These are phyloP conservation scores for Alopecurus myosuroides DNA, from an alignment of 176 grass and related monocot genomes.

Conservation along the genomic window DNA sequence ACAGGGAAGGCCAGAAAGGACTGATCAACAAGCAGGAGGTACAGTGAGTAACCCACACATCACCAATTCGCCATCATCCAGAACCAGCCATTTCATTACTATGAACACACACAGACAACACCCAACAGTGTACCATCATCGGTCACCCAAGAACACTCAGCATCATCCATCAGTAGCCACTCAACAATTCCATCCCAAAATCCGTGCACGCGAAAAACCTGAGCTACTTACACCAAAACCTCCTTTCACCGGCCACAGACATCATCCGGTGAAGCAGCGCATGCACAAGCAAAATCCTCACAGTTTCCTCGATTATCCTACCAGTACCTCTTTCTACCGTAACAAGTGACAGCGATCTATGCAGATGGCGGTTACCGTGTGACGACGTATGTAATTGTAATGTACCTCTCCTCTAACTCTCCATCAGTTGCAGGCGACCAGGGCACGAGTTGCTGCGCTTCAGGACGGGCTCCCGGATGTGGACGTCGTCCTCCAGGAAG, in stretches of 20 bases:
- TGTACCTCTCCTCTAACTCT: background rate
- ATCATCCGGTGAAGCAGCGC: background rate
- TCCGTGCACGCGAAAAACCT: background rate
- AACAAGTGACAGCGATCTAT: background rate
- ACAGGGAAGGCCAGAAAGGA: background rate
- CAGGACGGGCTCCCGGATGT: conserved; percentile 31
- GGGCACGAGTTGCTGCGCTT: conserved; percentile 45
- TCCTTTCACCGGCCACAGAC: background rate
- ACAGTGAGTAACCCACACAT: background rate
- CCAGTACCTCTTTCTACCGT: background rate
- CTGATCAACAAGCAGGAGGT: background rate
- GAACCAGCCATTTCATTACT: background rate
- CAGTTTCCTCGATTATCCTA: background rate
- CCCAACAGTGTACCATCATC: background rate
- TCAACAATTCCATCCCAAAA: background rate
- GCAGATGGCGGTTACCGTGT: background rate
- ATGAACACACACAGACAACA: background rate
- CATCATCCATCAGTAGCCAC: background rate
- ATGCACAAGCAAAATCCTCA: background rate
- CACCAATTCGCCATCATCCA: background rate
- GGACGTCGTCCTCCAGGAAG: conserved; percentile 30
- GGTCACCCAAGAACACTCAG: background rate
- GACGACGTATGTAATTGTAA: background rate
- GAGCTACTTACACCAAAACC: background rate
- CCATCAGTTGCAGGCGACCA: too few species aligned